Evolutionary conservation across 2,329 filamentous ascomycete species (phyloP), one percentile per base, ranked within the genome.

Genomic region (Massarina eburnea): DNA sequence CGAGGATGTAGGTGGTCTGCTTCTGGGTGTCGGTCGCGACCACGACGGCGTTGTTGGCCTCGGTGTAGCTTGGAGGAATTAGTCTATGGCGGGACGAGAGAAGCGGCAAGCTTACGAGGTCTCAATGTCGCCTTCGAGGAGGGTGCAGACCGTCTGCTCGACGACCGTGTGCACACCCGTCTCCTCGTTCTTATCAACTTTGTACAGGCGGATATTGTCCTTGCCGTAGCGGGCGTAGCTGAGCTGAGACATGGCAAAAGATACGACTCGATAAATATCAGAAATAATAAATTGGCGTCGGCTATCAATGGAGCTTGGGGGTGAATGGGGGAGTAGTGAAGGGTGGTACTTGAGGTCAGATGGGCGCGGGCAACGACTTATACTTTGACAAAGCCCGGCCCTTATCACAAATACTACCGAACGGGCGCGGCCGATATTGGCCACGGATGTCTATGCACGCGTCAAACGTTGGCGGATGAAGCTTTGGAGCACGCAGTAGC

Each of bases 1-100:
- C 92, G 67, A 89, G 86, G 75, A 99, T 91, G 78, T 94, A 96
- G 59, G 64, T 65, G 41, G 74, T 97, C 76, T 99, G 96, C 79
- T 99, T 99, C 76, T 97, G 95, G 20, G 91, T 92, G 74, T 99
- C 94, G 50, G 94, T 99, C 54, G 94, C 91, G 50, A 99, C 92
- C 48, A 99, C 84, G 55, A 95, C 89, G 62, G 86, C 88, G 80
- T 99, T 99, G 77, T 99, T 91, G 61, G 90, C 92, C 66, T 82
- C 73, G 51, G 92, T 99, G 80, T 96, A 99, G 55, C 89, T 95
- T 52, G 29, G 27, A 10, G 7, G 6, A 30, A 48, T 68, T 46
- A 64, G 53, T 43, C 45, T 26, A 21, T 44, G 40, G n/a, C 12
- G 29, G 35, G 8, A 38, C 12, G 2, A 27, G 21, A 24, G 7